Percentiles rank a stretch among this genome's conserved stretches.
Conservation (phyloP, 768 basidiomycete species). For the Hydnomerulius pinastri region DNA sequence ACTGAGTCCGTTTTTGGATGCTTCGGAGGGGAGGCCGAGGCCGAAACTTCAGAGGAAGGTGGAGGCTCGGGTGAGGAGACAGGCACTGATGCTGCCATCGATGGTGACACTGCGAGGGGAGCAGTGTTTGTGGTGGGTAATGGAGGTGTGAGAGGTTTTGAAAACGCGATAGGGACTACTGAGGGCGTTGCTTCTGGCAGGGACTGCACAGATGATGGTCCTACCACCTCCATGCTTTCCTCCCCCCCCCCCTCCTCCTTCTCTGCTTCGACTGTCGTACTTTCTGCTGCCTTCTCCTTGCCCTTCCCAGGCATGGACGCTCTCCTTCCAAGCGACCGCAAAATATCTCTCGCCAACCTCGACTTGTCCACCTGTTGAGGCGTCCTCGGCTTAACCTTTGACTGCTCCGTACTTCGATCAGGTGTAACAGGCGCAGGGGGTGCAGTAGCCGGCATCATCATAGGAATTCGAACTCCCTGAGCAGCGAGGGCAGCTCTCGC, state of each 20-base stretch:
- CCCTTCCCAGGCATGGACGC: slow-evolving; percentile 2
- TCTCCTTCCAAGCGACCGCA: slow-evolving; percentile 48
- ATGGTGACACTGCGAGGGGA: not conserved
- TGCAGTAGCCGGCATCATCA: not conserved
- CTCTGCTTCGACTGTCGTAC: not conserved
- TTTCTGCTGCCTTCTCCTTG: slow-evolving; percentile 9
- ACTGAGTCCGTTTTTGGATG: not conserved
- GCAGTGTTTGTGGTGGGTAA: not conserved
- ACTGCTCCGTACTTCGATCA: not conserved
- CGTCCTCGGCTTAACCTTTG: slow-evolving; percentile 15
- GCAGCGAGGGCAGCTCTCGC: slow-evolving; percentile 6
- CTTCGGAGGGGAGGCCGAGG: too few species aligned
- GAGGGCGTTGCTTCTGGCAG: not conserved
- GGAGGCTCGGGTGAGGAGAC: not conserved
- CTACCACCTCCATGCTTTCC: not conserved
- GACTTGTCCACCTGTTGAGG: slow-evolving; percentile 48
- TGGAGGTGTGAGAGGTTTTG: not conserved
- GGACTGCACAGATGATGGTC: not conserved
- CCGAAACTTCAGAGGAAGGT: not conserved
- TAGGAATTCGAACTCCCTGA: slow-evolving; percentile 3
- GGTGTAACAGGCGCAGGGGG: slow-evolving; percentile 10
- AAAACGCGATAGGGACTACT: not conserved
- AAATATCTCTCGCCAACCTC: slow-evolving; percentile 56
- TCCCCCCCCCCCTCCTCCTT: not conserved
- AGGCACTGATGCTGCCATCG: not conserved